Base-by-base conservation (phyloP, 768 basidiomycete species). In the Lyophyllum shimeji region DNA sequence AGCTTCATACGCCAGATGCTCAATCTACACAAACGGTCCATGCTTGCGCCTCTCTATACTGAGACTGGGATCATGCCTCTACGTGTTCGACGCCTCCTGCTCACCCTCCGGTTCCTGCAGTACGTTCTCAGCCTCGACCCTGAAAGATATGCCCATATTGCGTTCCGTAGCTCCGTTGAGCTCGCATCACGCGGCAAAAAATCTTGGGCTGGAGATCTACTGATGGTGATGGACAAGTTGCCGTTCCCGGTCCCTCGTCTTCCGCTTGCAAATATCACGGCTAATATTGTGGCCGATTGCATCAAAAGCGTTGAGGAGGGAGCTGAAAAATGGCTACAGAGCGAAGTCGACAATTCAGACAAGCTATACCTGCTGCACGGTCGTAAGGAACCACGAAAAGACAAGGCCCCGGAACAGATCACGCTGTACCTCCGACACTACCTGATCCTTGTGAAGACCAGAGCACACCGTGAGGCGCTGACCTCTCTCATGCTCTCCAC, bases 1-100 rank as follows among this genome's bases (percentile, higher is more conserved):
- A 39, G 29, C 11, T 68, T 63, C 50, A 39, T 69, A 6, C 60
- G 67, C 9, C 61, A 63, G 2, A 31, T 64, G 9, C 65, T 70
- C 9, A 61, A 62, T 24, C 25, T 69, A 12, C 21, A 24, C 31
- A 50, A 50, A n/a, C 2, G 21, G 24, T 37, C 34, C 23, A 50
- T 50, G 50, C 20, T 39, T 33, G 24, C 24, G 13, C 50, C 39
- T 21, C 50, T 50, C 2, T 50, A 39, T 23, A 50, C 50, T 17
- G 39, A 50, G 25, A 50, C 34, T 25, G 37, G 34, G 7, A 24
- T 50, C 9, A 50, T 50, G 39, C 50, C 50, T 2, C 12, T 50
- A 24, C 20, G 23, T 13, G 18, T 20, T 29, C 42, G 44, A 12
- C 43, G 52, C 2, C 27, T 53, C 12, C 5, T 42, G 5, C 39